Percentiles rank a stretch among this genome's conserved stretches.
These are phyloP conservation scores for Malus domestica DNA, from an alignment of 306 rosid genomes.

Conservation along the genomic window ASM211411v1 NC_041802.1:15727001-15727500, in stretches of 20 bases:
- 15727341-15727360: not conserved
- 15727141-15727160: constrained; percentile 8
- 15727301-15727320: not conserved
- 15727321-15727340: not conserved
- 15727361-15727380: not conserved
- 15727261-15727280: not conserved
- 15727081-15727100: too few relatives aligned
- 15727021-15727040: constrained; percentile 45
- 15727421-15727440: not conserved
- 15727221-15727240: not conserved
- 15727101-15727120: too few relatives aligned
- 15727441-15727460: not conserved
- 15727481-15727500: not conserved
- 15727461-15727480: not conserved
- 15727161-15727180: constrained; percentile 7
- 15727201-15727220: not conserved
- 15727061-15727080: too few relatives aligned
- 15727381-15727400: not conserved
- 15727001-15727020: constrained; percentile 36
- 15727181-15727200: not conserved
- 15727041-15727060: constrained; percentile 2
- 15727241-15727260: not conserved
- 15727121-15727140: constrained; percentile 14
- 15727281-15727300: not conserved
- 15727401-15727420: not conserved